Percentiles rank a stretch among this genome's conserved stretches.
Conservation (phyloP, 495 filamentous ascomycete genomes). For the Delitschia confertaspora region DNA sequence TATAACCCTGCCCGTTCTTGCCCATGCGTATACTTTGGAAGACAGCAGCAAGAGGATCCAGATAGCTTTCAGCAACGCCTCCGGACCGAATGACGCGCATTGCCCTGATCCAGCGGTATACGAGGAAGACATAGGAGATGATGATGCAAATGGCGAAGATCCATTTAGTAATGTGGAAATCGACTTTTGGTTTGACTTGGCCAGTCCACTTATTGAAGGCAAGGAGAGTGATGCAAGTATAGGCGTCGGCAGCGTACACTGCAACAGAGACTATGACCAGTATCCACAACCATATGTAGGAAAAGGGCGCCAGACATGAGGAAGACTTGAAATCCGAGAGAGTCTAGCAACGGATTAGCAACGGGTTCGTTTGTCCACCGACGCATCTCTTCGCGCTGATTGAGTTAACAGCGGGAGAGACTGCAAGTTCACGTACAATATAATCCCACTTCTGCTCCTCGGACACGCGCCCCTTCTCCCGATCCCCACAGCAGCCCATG, state of each 20-base stretch:
- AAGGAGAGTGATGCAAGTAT: slow-evolving; percentile 83
- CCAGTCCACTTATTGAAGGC: slow-evolving; percentile 60
- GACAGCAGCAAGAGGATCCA: slow-evolving; percentile 76
- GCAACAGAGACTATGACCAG: slow-evolving; percentile 69
- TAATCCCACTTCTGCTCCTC: slow-evolving; percentile 92
- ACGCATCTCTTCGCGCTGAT: not conserved
- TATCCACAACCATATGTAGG: slow-evolving; percentile 77
- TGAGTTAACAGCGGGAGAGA: not conserved
- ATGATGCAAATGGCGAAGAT: slow-evolving; percentile 87
- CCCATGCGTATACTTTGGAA: slow-evolving; percentile 68
- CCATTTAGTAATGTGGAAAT: slow-evolving; percentile 68
- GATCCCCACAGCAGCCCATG: slow-evolving; percentile 68
- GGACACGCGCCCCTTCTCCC: slow-evolving; percentile 55
- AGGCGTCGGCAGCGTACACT: slow-evolving; percentile 83
- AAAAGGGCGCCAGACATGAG: slow-evolving; percentile 65
- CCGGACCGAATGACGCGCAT: slow-evolving; percentile 68
- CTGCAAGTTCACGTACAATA: slow-evolving; percentile 54
- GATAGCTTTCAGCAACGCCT: slow-evolving; percentile 81
- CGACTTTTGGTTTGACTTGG: slow-evolving; percentile 58
- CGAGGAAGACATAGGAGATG: slow-evolving; percentile 67
- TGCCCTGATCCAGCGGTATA: slow-evolving; percentile 68
- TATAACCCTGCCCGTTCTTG: slow-evolving; percentile 60
- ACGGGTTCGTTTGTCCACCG: not conserved
- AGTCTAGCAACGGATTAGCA: slow-evolving; percentile 47
- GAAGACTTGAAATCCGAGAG: slow-evolving; percentile 79